These are phyloP conservation scores for Rhizopogon vinicolor DNA, from an alignment of 768 basidiomycete genomes.

Conservation along the genomic window DNA sequence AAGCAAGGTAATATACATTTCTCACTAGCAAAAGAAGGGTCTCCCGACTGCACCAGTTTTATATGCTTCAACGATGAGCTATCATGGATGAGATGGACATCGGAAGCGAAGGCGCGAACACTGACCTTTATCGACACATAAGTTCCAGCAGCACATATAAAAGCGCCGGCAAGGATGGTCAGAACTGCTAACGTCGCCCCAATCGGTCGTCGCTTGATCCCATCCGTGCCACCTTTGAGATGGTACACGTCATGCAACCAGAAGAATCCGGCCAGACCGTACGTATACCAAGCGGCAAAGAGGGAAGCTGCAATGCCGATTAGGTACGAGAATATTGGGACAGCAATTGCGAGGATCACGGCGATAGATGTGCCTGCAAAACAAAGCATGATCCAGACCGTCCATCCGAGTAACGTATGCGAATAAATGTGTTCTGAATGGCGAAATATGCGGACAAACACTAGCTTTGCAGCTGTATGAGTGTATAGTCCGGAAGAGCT, in stretches of 20 bases:
- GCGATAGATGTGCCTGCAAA: constrained; percentile 30
- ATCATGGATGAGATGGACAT: constrained; percentile 1
- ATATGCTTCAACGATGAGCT: constrained; percentile 48
- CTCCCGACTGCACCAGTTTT: constrained; percentile 35
- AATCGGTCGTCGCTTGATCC: constrained; percentile 27
- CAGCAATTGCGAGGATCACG: constrained; percentile 43
- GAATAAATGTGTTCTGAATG: constrained; percentile 43
- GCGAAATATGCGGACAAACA: constrained; percentile 49
- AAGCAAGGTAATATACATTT: background rate
- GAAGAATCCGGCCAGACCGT: constrained; percentile 48
- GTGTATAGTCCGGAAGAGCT: constrained; percentile 43
- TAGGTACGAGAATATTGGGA: constrained; percentile 52
- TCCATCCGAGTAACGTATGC: constrained; percentile 48
- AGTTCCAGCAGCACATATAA: constrained; percentile 49
- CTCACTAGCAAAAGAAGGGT: constrained; percentile 40
- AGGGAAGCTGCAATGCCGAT: constrained; percentile 49
- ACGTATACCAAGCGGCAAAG: constrained; percentile 59
- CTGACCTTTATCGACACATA: constrained; percentile 48
- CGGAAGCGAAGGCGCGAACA: background rate
- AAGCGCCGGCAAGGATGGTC: constrained; percentile 44
- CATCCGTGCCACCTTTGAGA: constrained; percentile 31
- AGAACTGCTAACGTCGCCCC: constrained; percentile 33
- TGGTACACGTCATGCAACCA: constrained; percentile 48
- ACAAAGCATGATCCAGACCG: constrained; percentile 41
- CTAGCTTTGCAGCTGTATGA: constrained; percentile 50